Evolutionary conservation across 306 rosid genomes (phyloP).

Genomic region (Pachyrhizus erosus): DNA sequence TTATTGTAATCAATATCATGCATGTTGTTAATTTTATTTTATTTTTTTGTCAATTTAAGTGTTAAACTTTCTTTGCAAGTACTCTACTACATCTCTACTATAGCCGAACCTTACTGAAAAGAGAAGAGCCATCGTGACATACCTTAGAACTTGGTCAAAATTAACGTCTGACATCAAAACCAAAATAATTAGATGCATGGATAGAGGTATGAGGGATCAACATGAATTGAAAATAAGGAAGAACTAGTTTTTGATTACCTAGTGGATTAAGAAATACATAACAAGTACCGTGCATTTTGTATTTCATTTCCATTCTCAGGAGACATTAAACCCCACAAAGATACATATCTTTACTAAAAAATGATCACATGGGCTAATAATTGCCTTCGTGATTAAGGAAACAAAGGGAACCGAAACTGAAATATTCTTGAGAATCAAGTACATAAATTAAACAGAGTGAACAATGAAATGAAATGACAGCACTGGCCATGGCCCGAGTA

Average conservation of each 20-base stretch:
- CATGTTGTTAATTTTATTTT: too few species aligned
- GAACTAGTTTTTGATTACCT: neutral
- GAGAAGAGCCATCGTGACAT: neutral
- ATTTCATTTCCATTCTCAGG: neutral
- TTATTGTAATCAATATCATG: too few species aligned
- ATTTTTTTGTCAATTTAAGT: too few species aligned
- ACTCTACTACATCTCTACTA: neutral
- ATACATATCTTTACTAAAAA: neutral
- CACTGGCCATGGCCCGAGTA: conserved; percentile 6
- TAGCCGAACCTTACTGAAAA: neutral
- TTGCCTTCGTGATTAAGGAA: conserved; percentile 54
- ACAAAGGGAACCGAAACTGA: conserved; percentile 24
- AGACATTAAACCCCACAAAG: conserved; percentile 41
- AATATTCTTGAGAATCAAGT: neutral
- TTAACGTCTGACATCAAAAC: neutral
- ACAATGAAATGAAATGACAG: conserved; percentile 36
- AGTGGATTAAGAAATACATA: conserved; percentile 7
- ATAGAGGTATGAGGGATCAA: neutral
- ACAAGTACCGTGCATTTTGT: neutral
- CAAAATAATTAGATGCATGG: neutral
- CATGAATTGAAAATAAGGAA: neutral
- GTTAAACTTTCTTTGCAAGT: neutral
- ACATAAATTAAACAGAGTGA: conserved; percentile 1
- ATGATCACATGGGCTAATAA: conserved; percentile 26
- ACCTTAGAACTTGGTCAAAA: neutral